Conservation (phyloP, 495 filamentous ascomycete genomes). For the Hypoxylon crocopeplum region DNA sequence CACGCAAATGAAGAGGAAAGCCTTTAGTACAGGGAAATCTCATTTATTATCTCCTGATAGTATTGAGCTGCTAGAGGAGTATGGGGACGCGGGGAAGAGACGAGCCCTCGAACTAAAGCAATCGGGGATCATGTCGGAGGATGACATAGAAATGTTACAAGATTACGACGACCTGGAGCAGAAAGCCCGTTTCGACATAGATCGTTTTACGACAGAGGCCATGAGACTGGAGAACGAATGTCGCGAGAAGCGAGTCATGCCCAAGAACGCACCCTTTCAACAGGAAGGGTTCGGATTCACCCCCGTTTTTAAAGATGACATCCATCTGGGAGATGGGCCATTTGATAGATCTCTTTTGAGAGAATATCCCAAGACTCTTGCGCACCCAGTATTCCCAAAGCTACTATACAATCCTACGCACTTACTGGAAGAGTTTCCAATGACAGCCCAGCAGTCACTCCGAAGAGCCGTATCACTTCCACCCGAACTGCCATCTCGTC, state of each 20-base stretch:
- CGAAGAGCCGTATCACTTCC: constrained; percentile 33
- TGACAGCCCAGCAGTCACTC: constrained; percentile 35
- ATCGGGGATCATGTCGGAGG: constrained; percentile 36
- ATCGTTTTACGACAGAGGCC: constrained; percentile 28
- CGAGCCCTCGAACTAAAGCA: constrained; percentile 39
- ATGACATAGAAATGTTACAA: constrained; percentile 35
- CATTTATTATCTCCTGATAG: constrained; percentile 35
- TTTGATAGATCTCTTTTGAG: constrained; percentile 8
- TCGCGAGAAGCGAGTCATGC: constrained; percentile 33
- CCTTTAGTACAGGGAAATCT: constrained; percentile 35
- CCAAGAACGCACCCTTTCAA: constrained; percentile 30
- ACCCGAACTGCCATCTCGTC: constrained; percentile 16
- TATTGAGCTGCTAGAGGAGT: constrained; percentile 35
- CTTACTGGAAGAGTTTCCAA: constrained; percentile 34
- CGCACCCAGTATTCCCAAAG: constrained; percentile 32
- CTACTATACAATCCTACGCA: constrained; percentile 38
- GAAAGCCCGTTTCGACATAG: constrained; percentile 33
- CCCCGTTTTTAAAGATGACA: constrained; percentile 36
- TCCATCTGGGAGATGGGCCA: constrained; percentile 23
- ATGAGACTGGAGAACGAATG: constrained; percentile 34
- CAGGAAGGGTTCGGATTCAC: constrained; percentile 33
- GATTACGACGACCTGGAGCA: constrained; percentile 37
- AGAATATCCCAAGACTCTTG: constrained; percentile 23
- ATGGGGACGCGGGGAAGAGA: constrained; percentile 38
- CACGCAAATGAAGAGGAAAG: constrained; percentile 40